A percentile compares a stretch with the other conserved stretches of the same genome.
Evolutionary conservation across 1,284 basidiomycete species (phyloP).

Genomic region (Tylopilus orsonianus): DNA sequence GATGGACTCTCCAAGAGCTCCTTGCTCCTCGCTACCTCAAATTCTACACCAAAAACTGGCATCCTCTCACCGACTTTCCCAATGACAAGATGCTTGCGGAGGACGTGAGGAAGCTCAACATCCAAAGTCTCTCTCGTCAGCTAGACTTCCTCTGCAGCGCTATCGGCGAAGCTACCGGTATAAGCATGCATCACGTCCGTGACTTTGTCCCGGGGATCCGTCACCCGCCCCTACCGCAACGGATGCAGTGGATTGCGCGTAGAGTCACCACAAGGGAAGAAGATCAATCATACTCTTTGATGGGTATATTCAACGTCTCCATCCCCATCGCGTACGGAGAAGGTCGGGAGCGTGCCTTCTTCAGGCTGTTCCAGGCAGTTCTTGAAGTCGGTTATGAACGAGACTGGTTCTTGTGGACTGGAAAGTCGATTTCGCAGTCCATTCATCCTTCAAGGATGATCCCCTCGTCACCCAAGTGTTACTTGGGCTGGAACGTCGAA

Average conservation of each 20-base stretch:
- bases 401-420: slow-evolving; percentile 12
- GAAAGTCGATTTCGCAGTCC: background rate
- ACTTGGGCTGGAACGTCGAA: background rate
- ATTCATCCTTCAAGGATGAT: slow-evolving; percentile 6
- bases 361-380: slow-evolving; percentile 9
- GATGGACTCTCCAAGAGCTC: slow-evolving; percentile 19
- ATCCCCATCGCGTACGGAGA: slow-evolving; percentile 17
- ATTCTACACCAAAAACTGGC: slow-evolving; percentile 13
- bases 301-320: slow-evolving; percentile 13
- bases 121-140: background rate
- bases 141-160: background rate
- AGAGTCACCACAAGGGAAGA: slow-evolving; percentile 10
- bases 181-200: background rate
- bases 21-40: slow-evolving; percentile 4
- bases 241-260: slow-evolving; percentile 3
- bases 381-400: slow-evolving; percentile 1
- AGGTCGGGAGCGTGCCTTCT: slow-evolving; percentile 14
- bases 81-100: background rate
- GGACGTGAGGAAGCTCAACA: background rate
- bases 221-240: background rate
- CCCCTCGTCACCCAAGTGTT: slow-evolving; percentile 12
- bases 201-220: background rate
- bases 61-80: background rate
- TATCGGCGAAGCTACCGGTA: background rate
- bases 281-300: slow-evolving; percentile 15